Percentiles rank a stretch among this genome's conserved stretches.
Conservation (phyloP, 768 basidiomycete species). For the Leccinum subgranulosum region DNA sequence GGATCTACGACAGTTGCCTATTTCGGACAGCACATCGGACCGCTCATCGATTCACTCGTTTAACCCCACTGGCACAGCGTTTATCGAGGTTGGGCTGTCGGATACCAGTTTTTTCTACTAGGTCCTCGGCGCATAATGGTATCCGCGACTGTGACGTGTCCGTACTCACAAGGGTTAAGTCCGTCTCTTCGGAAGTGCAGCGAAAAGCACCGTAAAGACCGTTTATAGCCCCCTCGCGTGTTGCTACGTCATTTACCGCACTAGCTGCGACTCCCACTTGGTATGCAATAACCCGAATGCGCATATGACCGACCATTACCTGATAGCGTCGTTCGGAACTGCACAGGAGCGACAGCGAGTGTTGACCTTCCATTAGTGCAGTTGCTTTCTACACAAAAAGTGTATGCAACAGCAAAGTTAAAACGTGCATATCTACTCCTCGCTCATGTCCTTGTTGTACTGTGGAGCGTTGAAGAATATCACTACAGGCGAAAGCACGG, state of each 20-base stretch:
- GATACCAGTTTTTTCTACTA: conserved; percentile 9
- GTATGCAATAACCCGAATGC: too few species aligned
- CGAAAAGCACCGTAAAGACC: conserved; percentile 54
- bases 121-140: background rate
- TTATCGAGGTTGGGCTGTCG: conserved; percentile 14
- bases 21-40: conserved; percentile 6
- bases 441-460: conserved; percentile 64
- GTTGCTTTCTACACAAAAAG: background rate
- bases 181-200: conserved; percentile 38
- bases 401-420: background rate
- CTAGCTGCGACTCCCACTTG: conserved; percentile 29
- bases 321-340: background rate
- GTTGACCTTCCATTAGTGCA: background rate
- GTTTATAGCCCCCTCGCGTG: conserved; percentile 50
- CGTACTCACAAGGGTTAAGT: conserved; percentile 4
- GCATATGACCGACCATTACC: too few species aligned
- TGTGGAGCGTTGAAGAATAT: conserved; percentile 24
- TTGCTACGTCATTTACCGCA: conserved; percentile 51
- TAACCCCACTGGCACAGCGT: background rate
- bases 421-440: conserved; percentile 17
- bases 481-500: background rate
- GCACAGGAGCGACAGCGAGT: background rate
- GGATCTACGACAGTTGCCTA: conserved; percentile 28
- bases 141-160: conserved; percentile 25
- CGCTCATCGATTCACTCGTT: background rate